phyloP scores from a whole-genome alignment of 306 rosid genomes.

The Cyamopsis tetragonoloba region DNA sequence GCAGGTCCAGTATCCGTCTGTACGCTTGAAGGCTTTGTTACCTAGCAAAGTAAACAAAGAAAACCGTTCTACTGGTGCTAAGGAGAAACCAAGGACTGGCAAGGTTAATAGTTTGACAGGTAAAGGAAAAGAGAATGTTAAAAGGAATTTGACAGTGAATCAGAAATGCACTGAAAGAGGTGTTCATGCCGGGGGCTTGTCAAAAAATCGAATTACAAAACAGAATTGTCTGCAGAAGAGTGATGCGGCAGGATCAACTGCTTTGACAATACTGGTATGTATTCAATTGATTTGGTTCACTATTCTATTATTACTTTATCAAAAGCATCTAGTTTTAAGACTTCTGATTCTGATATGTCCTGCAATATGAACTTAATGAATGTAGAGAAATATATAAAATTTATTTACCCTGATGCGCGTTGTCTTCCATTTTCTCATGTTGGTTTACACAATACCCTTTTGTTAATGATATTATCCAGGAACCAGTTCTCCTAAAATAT shows the following conservation, averaged over 20 bases:
- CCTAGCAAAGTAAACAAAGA: conserved; percentile 33
- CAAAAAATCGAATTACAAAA: conserved; percentile 23
- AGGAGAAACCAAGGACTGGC: conserved; percentile 34
- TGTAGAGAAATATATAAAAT: neutral
- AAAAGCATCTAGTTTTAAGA: neutral
- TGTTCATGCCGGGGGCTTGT: conserved; percentile 22
- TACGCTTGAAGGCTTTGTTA: conserved; percentile 35
- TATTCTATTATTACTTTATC: neutral
- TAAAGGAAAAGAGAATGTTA: conserved; percentile 51
- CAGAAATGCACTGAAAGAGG: conserved; percentile 44
- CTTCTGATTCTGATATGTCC: neutral
- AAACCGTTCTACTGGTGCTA: conserved; percentile 19
- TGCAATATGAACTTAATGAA: neutral
- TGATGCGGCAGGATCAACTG: conserved; percentile 25
- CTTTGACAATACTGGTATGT: conserved; percentile 29
- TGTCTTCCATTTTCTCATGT: neutral
- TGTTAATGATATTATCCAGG: neutral
- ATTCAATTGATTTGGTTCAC: neutral
- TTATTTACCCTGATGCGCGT: neutral
- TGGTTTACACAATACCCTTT: neutral
- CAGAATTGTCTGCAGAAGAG: conserved; percentile 21
- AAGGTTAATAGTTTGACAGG: conserved; percentile 24
- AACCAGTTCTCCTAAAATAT: neutral
- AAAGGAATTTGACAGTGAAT: conserved; percentile 20
- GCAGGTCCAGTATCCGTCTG: conserved; percentile 36